Evolutionary conservation across 176 grass and related monocot species (phyloP).

Genomic region (Aechmea fasciata): DNA sequence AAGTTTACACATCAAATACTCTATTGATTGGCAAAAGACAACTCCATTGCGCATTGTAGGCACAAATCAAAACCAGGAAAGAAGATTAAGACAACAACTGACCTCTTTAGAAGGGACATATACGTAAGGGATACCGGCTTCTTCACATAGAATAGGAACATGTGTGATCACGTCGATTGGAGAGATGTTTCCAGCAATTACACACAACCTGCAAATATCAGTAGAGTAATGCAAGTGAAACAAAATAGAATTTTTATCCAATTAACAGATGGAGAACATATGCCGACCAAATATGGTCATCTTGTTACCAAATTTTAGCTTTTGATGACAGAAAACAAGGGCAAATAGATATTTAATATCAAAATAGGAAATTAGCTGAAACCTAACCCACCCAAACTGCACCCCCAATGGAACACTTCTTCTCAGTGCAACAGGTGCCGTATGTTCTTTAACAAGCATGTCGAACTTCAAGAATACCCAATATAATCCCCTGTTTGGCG

Average conservation of each 20-base stretch:
- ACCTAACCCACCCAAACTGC: too few species aligned
- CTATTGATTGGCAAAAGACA: not conserved
- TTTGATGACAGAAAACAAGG: too few species aligned
- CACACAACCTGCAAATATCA: conserved; percentile 45
- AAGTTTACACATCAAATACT: too few species aligned
- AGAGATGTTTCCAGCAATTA: conserved; percentile 92
- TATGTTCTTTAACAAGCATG: too few species aligned
- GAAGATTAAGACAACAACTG: not conserved
- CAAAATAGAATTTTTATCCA: not conserved
- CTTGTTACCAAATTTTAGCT: too few species aligned
- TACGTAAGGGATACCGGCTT: conserved; percentile 66
- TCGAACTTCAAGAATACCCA: too few species aligned
- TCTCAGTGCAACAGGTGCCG: too few species aligned
- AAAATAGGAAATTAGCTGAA: too few species aligned
- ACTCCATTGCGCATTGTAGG: not conserved
- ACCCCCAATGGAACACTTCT: too few species aligned
- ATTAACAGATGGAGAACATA: not conserved
- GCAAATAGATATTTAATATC: too few species aligned
- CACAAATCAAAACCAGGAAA: not conserved
- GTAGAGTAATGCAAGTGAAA: not conserved
- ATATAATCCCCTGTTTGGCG: too few species aligned
- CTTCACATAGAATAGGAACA: conserved; percentile 82
- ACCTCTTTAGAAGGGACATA: conserved; percentile 81
- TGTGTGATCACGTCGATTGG: conserved; percentile 95
- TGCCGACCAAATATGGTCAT: too few species aligned